These are phyloP conservation scores for Anisodus acutangulus DNA, from an alignment of 257 asterid genomes.

Conservation along the genomic window DNA sequence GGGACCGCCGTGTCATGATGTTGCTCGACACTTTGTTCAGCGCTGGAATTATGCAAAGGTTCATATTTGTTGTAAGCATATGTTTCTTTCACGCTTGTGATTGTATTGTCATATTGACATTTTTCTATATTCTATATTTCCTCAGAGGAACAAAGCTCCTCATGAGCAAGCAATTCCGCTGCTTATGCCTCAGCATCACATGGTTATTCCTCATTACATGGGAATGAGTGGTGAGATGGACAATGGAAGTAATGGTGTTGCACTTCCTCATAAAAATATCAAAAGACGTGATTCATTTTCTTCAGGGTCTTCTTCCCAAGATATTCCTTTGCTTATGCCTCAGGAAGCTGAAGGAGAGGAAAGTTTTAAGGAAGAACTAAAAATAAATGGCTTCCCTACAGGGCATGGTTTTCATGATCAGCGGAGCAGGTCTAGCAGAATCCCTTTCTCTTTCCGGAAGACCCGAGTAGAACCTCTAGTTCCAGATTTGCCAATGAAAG, in stretches of 20 bases:
- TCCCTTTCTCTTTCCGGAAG: slow-evolving; percentile 73
- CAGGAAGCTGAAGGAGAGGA: slow-evolving; percentile 78
- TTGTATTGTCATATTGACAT: slow-evolving; percentile 33
- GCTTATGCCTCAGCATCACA: slow-evolving; percentile 96
- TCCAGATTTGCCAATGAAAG: slow-evolving; percentile 88
- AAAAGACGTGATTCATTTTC: slow-evolving; percentile 65
- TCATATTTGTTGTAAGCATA: slow-evolving; percentile 37
- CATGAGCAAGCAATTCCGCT: slow-evolving; percentile 85
- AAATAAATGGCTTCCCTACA: slow-evolving; percentile 47
- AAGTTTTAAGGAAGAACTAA: slow-evolving; percentile 52
- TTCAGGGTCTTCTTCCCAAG: slow-evolving; percentile 72
- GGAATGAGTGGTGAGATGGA: slow-evolving; percentile 60
- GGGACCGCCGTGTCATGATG: slow-evolving; percentile 97
- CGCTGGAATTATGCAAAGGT: slow-evolving; percentile 99
- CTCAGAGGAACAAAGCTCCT: slow-evolving; percentile 91
- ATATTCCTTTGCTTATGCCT: slow-evolving; percentile 91
- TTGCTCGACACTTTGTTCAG: slow-evolving; percentile 94
- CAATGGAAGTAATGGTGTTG: slow-evolving; percentile 39
- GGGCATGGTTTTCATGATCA: slow-evolving; percentile 57
- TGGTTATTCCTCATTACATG: slow-evolving; percentile 97
- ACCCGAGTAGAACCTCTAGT: slow-evolving; percentile 61
- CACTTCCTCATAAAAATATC: slow-evolving; percentile 38
- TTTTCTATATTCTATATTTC: slow-evolving; percentile 33
- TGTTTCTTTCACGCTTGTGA: slow-evolving; percentile 20
- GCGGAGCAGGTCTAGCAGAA: slow-evolving; percentile 60